phyloP scores from a whole-genome alignment of 805 yeast species.

The Debaryomyces tyrocola region DNA sequence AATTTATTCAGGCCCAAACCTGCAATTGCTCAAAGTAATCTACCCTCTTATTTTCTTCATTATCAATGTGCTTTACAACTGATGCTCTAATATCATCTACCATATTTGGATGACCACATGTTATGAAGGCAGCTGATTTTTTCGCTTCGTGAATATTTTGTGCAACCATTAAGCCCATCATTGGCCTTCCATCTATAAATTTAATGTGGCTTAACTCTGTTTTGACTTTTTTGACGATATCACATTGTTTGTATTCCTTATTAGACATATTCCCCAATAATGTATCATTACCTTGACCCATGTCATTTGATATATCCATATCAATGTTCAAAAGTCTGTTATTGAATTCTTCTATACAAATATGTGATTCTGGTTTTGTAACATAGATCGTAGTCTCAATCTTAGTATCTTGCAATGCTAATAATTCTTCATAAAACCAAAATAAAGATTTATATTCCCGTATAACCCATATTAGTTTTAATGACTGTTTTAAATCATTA shows the following conservation, averaged over 20 bases:
- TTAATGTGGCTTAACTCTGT: slow-evolving; percentile 22
- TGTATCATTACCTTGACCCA: not conserved
- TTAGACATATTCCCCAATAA: slow-evolving; percentile 55
- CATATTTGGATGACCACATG: slow-evolving; percentile 35
- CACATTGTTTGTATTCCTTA: slow-evolving; percentile 30
- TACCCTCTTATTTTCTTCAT: slow-evolving; percentile 42
- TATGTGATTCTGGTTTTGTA: slow-evolving; percentile 22
- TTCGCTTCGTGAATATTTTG: slow-evolving; percentile 28
- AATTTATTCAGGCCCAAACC: slow-evolving; percentile 49
- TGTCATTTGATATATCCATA: not conserved
- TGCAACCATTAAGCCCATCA: slow-evolving; percentile 32
- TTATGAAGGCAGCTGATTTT: slow-evolving; percentile 37
- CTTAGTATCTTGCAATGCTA: slow-evolving; percentile 21
- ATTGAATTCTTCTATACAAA: slow-evolving; percentile 5
- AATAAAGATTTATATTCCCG: slow-evolving; percentile 48
- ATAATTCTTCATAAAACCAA: slow-evolving; percentile 50
- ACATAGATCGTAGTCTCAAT: slow-evolving; percentile 31
- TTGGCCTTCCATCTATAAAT: slow-evolving; percentile 46
- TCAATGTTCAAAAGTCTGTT: not conserved
- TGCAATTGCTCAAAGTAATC: slow-evolving; percentile 75
- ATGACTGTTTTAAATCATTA: slow-evolving; percentile 8
- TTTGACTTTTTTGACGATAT: slow-evolving; percentile 4
- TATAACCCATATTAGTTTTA: slow-evolving; percentile 59
- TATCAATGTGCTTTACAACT: slow-evolving; percentile 39
- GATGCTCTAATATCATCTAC: slow-evolving; percentile 33